phyloP scores from a whole-genome alignment of 2,329 filamentous ascomycete genomes.

The Fusarium avenaceum region DNA sequence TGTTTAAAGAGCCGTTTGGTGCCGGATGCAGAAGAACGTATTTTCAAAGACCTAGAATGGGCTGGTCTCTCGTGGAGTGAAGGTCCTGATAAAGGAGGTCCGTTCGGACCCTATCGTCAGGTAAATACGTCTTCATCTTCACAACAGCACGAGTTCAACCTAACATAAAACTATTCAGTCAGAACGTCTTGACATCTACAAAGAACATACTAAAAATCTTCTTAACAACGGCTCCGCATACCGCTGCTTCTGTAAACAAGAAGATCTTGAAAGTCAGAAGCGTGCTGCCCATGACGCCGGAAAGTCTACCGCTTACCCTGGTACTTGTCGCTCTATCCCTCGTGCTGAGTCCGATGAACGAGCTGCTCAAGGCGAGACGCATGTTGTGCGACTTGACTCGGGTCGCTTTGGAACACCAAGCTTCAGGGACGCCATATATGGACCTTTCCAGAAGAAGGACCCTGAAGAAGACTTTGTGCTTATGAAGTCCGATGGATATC shows the following conservation, averaged over 20 bases:
- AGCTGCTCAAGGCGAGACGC: slow-evolving; percentile 75
- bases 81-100: slow-evolving; percentile 85
- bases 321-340: slow-evolving; percentile 79
- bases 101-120: slow-evolving; percentile 88
- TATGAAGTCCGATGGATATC: slow-evolving; percentile 90
- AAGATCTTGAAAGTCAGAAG: slow-evolving; percentile 77
- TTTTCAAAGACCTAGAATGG: slow-evolving; percentile 88
- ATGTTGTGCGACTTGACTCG: slow-evolving; percentile 83
- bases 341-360: slow-evolving; percentile 77
- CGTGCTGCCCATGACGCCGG: slow-evolving; percentile 69
- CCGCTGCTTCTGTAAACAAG: slow-evolving; percentile 88
- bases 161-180: slow-evolving; percentile 67
- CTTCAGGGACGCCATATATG: slow-evolving; percentile 86
- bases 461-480: slow-evolving; percentile 86
- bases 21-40: slow-evolving; percentile 79
- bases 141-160: not conserved
- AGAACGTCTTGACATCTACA: slow-evolving; percentile 80
- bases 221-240: slow-evolving; percentile 82
- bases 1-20: slow-evolving; percentile 79
- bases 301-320: slow-evolving; percentile 62
- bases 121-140: slow-evolving; percentile 58
- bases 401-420: slow-evolving; percentile 66
- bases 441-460: slow-evolving; percentile 69
- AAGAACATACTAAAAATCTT: slow-evolving; percentile 76
- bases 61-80: slow-evolving; percentile 94